Evolutionary conservation across 352 stramenopile species (phyloP).

Genomic region (Albugo candida): DNA sequence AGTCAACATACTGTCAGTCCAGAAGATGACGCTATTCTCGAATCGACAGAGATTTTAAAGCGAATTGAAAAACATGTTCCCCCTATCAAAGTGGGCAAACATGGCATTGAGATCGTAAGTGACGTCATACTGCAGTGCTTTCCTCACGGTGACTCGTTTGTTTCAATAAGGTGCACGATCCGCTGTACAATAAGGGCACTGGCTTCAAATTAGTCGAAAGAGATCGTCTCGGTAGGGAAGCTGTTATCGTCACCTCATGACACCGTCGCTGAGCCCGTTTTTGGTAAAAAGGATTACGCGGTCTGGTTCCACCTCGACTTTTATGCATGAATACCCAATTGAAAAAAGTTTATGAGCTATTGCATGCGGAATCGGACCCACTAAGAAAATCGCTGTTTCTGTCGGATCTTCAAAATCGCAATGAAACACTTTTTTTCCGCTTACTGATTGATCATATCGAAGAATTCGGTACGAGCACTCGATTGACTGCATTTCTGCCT

Average conservation of each 20-base stretch:
- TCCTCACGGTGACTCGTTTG: background rate
- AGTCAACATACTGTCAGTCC: too few species aligned
- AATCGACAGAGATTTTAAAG: too few species aligned
- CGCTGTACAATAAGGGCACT: constrained; percentile 79
- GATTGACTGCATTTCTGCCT: constrained; percentile 1
- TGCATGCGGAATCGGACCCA: constrained; percentile 38
- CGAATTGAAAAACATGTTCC: constrained; percentile 42
- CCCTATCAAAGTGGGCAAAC: constrained; percentile 53
- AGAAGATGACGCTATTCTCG: too few species aligned
- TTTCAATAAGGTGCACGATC: constrained; percentile 34
- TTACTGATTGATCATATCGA: constrained; percentile 82
- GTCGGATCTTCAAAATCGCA: constrained; percentile 87
- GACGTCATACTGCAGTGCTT: background rate
- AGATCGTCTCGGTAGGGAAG: constrained; percentile 45
- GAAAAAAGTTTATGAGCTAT: constrained; percentile 55
- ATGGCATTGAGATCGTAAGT: constrained; percentile 48
- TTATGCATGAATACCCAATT: constrained; percentile 54
- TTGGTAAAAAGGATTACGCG: constrained; percentile 21
- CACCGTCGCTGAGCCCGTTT: background rate
- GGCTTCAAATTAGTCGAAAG: constrained; percentile 70
- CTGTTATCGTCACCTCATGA: background rate
- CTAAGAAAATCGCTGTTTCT: constrained; percentile 89
- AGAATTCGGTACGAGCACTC: constrained; percentile 72
- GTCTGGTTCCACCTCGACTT: constrained; percentile 56
- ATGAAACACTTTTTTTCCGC: constrained; percentile 92